phyloP scores from a whole-genome alignment of 805 yeast species.

The Saccharomycopsis malanga region DNA sequence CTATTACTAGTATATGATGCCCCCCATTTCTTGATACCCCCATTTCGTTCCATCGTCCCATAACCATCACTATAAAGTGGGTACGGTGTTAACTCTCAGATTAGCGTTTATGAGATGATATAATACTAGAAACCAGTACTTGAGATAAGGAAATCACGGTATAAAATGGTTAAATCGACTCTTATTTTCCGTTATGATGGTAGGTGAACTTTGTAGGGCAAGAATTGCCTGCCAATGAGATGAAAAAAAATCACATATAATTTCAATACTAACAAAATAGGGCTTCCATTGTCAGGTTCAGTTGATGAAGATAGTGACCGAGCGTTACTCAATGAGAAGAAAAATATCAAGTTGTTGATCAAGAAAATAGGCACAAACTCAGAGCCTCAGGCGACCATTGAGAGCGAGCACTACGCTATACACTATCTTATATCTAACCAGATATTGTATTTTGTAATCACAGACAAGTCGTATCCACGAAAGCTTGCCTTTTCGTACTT shows the following conservation, averaged over 20 bases:
- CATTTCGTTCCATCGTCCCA: too few species aligned
- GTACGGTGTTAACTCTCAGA: too few species aligned
- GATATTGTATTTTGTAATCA: constrained; percentile 73
- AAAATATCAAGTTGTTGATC: constrained; percentile 72
- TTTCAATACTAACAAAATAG: too few species aligned
- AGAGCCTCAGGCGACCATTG: constrained; percentile 79
- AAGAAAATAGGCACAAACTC: constrained; percentile 70
- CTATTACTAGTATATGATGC: too few species aligned
- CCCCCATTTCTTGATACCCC: too few species aligned
- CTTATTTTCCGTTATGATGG: constrained; percentile 60
- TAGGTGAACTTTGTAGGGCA: too few species aligned
- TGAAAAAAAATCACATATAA: too few species aligned
- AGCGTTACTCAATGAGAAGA: constrained; percentile 65
- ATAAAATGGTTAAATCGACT: constrained; percentile 56
- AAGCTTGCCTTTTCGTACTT: constrained; percentile 85
- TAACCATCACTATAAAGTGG: too few species aligned
- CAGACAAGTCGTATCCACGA: constrained; percentile 75
- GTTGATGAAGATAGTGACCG: constrained; percentile 73
- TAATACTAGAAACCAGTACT: too few species aligned
- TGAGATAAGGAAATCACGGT: too few species aligned
- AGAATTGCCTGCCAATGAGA: too few species aligned
- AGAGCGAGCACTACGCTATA: constrained; percentile 47
- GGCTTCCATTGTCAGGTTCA: constrained; percentile 86
- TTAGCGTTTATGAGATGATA: too few species aligned
- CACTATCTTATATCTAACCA: constrained; percentile 60